These are phyloP conservation scores for Jackrogersella multiformis DNA, from an alignment of 495 filamentous ascomycete species.

Conservation along the genomic window DNA sequence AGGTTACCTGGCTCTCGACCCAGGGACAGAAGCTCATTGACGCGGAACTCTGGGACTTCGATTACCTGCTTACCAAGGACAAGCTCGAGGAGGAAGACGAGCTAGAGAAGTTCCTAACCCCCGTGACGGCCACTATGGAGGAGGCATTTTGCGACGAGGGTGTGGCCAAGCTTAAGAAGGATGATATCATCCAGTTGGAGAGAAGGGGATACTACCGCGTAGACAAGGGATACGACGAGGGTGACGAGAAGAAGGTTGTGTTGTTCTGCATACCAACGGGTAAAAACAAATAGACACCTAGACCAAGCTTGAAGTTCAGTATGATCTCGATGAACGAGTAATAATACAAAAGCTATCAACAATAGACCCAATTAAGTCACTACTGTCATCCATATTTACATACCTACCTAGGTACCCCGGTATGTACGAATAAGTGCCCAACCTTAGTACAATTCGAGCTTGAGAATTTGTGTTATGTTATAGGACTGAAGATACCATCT, in stretches of 20 bases:
- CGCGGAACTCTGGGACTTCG: conserved; percentile 89
- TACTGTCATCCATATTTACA: neutral
- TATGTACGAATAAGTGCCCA: no score
- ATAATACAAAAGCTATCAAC: conserved; percentile 13
- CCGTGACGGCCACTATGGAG: conserved; percentile 77
- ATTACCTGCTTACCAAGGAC: conserved; percentile 92
- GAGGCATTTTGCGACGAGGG: conserved; percentile 83
- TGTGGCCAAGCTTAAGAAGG: conserved; percentile 75
- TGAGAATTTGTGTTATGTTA: no score
- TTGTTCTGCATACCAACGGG: conserved; percentile 83
- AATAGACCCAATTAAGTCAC: neutral
- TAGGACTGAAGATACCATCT: no score
- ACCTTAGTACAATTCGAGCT: no score
- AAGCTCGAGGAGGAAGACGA: conserved; percentile 83
- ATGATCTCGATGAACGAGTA: neutral
- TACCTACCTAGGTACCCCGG: neutral
- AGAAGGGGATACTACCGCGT: conserved; percentile 89
- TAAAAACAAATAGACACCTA: conserved; percentile 55
- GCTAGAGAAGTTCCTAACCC: conserved; percentile 81
- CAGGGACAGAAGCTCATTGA: conserved; percentile 79
- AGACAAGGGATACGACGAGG: conserved; percentile 66
- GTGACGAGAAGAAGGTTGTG: conserved; percentile 67
- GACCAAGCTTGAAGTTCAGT: neutral
- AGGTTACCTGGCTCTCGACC: conserved; percentile 87
- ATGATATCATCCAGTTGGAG: conserved; percentile 94